Conservation (phyloP, 2,329 filamentous ascomycete genomes). For the Colletotrichum sidae region DNA sequence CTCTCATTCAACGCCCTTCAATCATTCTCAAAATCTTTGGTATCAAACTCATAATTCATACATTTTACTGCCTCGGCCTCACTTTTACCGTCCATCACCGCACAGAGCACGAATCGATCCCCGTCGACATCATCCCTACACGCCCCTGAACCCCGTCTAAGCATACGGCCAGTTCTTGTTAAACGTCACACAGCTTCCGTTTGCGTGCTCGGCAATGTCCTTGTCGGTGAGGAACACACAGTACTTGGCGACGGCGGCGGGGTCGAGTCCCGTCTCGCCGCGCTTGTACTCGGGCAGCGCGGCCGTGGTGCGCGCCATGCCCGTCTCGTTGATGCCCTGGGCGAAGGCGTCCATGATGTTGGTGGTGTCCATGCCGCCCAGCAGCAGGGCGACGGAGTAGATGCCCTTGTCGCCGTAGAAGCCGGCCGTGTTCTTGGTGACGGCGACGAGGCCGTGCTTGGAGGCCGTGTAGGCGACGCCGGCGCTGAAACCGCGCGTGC, state of each 20-base stretch:
- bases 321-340: constrained; percentile 48
- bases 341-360: constrained; percentile 51
- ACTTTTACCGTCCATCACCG: too few species aligned
- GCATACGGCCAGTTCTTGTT: constrained; percentile 52
- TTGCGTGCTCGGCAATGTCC: constrained; percentile 47
- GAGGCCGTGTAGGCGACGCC: constrained; percentile 64
- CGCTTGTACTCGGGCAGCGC: constrained; percentile 45
- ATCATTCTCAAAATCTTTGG: background rate
- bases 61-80: too few species aligned
- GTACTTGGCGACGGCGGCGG: constrained; percentile 54
- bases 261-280: constrained; percentile 44
- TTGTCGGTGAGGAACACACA: constrained; percentile 50
- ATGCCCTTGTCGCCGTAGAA: constrained; percentile 67
- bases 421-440: constrained; percentile 68
- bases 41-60: constrained; percentile 23
- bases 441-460: constrained; percentile 65
- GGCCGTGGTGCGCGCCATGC: constrained; percentile 42
- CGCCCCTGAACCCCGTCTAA: constrained; percentile 24
- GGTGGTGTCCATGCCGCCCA: constrained; percentile 36
- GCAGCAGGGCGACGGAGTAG: constrained; percentile 34
- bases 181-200: constrained; percentile 48
- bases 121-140: background rate
- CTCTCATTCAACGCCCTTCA: too few species aligned
- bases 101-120: background rate
- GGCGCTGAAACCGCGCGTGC: constrained; percentile 25